Evolutionary conservation across 441 rosid species (phyloP).

Genomic region (Brassica balearica): DNA sequence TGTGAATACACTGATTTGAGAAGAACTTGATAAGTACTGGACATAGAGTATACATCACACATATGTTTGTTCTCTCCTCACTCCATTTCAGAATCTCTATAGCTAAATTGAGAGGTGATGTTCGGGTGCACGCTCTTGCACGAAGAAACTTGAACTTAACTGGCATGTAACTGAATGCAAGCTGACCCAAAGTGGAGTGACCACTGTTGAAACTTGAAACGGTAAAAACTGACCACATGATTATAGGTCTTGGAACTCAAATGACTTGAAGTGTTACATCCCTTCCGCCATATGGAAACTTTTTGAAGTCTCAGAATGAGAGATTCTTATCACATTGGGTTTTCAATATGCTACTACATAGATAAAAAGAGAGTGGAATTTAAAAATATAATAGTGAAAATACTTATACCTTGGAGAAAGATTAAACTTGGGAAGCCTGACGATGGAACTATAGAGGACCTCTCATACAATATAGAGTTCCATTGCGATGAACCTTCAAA

Average conservation of each 20-base stretch:
- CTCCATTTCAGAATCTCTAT: constrained; percentile 96
- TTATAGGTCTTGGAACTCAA: constrained; percentile 75
- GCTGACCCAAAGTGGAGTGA: constrained; percentile 78
- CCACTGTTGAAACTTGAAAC: constrained; percentile 49
- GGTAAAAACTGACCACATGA: constrained; percentile 71
- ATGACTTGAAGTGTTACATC: neutral
- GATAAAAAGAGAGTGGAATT: too few species aligned
- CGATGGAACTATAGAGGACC: too few species aligned
- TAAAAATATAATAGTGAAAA: too few species aligned
- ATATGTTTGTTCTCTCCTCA: constrained; percentile 74
- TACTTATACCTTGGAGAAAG: too few species aligned
- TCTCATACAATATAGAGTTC: too few species aligned
- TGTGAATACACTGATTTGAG: constrained; percentile 50
- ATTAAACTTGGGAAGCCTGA: too few species aligned
- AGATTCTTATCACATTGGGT: neutral
- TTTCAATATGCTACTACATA: too few species aligned
- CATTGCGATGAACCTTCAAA: too few species aligned
- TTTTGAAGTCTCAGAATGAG: neutral
- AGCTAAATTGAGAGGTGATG: constrained; percentile 75
- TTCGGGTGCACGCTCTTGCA: constrained; percentile 79
- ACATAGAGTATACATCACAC: constrained; percentile 76
- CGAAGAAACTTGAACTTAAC: constrained; percentile 79
- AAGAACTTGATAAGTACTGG: constrained; percentile 84
- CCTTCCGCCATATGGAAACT: neutral
- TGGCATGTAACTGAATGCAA: constrained; percentile 78